Evolutionary conservation across 2,329 filamentous ascomycete species (phyloP).

Genomic region (Pseudocercospora crystallina): DNA sequence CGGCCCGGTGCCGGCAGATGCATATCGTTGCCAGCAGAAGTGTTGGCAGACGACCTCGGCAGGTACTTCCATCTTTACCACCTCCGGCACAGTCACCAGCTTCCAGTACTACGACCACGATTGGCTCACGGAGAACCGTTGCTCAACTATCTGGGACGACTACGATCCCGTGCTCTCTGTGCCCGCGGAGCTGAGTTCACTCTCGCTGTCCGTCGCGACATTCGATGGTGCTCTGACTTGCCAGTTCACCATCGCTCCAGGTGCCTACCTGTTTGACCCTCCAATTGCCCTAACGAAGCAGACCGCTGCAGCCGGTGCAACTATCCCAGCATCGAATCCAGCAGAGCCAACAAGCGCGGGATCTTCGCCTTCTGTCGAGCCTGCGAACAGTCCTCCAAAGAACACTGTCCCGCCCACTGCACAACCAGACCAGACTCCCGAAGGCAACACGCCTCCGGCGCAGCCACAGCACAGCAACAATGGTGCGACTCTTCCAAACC

Average conservation of each 20-base stretch:
- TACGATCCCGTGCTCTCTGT: conserved; percentile 23
- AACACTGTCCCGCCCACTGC: too few relatives aligned
- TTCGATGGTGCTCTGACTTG: conserved; percentile 1
- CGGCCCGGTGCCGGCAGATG: conserved; percentile 18
- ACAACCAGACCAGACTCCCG: too few relatives aligned
- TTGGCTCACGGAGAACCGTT: conserved; percentile 19
- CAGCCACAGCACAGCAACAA: too few relatives aligned
- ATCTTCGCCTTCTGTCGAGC: too few relatives aligned
- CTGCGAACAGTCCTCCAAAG: too few relatives aligned
- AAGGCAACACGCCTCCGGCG: too few relatives aligned
- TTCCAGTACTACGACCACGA: not conserved
- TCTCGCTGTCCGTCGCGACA: not conserved
- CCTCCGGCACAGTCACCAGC: not conserved
- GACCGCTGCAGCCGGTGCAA: not conserved
- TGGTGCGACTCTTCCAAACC: too few relatives aligned
- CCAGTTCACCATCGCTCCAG: conserved; percentile 10
- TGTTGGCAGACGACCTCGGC: conserved; percentile 13
- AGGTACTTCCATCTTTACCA: not conserved
- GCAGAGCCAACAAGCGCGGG: too few relatives aligned
- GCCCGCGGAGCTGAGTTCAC: conserved; percentile 19
- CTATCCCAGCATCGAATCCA: too few relatives aligned
- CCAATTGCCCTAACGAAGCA: conserved; percentile 18
- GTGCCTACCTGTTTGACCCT: conserved; percentile 25
- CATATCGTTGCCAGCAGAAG: conserved; percentile 26
- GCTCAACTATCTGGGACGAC: conserved; percentile 29